These are phyloP conservation scores for Delonix regia DNA, from an alignment of 306 rosid genomes.

Conservation along the genomic window DNA sequence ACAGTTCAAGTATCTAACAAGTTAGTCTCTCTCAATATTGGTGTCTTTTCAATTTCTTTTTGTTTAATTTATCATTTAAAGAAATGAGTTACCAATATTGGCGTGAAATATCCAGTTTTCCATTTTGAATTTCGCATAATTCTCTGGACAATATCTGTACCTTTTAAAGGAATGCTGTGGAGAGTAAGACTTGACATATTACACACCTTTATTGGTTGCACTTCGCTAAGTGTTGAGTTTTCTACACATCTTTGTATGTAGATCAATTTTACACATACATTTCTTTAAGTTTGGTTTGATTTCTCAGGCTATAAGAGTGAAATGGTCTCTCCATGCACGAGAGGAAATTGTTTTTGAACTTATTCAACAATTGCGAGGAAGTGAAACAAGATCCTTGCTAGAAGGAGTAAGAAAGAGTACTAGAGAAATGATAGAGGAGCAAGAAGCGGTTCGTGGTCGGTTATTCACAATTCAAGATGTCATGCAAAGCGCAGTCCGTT, in stretches of 20 bases:
- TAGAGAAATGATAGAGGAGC: conserved; percentile 91
- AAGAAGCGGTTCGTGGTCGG: conserved; percentile 96
- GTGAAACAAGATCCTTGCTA: conserved; percentile 55
- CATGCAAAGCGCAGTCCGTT: conserved; percentile 93
- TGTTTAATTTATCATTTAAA: background rate
- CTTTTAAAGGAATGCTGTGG: background rate
- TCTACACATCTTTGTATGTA: background rate
- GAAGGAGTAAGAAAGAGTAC: conserved; percentile 64
- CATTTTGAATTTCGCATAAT: background rate
- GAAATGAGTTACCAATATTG: background rate
- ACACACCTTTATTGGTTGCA: background rate
- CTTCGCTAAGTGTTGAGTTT: background rate
- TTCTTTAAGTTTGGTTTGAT: background rate
- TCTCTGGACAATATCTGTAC: background rate
- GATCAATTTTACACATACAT: conserved; percentile 1
- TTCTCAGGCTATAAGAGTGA: conserved; percentile 91
- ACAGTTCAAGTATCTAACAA: background rate
- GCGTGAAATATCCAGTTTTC: background rate
- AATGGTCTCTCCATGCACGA: conserved; percentile 95
- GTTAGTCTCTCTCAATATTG: background rate
- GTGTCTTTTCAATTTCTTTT: conserved; percentile 5
- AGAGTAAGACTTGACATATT: conserved; percentile 1
- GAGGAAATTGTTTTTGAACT: conserved; percentile 92
- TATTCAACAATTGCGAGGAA: conserved; percentile 77
- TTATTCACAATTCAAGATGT: conserved; percentile 93